Percentiles rank a stretch among this genome's conserved stretches.
phyloP scores from a whole-genome alignment of 2,329 filamentous ascomycete species.

The Parascedosporium putredinis region DNA sequence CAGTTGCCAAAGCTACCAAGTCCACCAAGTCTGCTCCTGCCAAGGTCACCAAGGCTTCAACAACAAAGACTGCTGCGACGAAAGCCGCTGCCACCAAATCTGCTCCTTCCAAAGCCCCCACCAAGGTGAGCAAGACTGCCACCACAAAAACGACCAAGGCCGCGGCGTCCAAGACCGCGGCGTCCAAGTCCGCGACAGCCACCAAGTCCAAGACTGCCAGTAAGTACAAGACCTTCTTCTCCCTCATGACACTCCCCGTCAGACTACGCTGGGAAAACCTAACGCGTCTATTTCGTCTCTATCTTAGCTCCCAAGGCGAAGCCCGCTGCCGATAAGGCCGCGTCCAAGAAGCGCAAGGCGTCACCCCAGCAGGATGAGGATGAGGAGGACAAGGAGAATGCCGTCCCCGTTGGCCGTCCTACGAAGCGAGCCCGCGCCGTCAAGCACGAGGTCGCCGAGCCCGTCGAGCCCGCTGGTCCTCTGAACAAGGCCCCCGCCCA shows the following conservation, averaged over 20 bases:
- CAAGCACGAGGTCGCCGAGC: conserved; percentile 9
- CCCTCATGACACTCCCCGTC: too few species aligned
- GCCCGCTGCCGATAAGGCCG: conserved; percentile 10
- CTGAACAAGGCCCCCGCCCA: conserved; percentile 50
- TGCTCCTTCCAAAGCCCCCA: conserved; percentile 22
- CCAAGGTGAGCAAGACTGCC: conserved; percentile 10
- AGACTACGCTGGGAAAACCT: too few species aligned
- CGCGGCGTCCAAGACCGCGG: too few species aligned
- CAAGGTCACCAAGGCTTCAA: conserved; percentile 12
- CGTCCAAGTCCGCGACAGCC: neutral
- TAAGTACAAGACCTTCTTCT: too few species aligned
- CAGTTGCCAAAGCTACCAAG: conserved; percentile 8
- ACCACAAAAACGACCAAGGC: neutral
- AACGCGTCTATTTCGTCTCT: neutral
- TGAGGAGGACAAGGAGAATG: conserved; percentile 9
- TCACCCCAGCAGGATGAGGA: conserved; percentile 7
- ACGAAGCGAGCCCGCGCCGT: conserved; percentile 28
- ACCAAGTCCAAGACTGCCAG: neutral
- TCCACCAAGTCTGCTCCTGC: conserved; percentile 8
- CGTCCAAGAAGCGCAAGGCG: conserved; percentile 19
- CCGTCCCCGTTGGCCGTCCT: conserved; percentile 14
- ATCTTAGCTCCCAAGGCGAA: neutral
- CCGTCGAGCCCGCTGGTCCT: neutral
- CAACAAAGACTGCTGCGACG: conserved; percentile 15
- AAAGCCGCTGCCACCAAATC: conserved; percentile 14